Percentiles rank a stretch among this genome's conserved stretches.
phyloP scores from a whole-genome alignment of 116 monocot genomes.

The Iris pallida region DNA sequence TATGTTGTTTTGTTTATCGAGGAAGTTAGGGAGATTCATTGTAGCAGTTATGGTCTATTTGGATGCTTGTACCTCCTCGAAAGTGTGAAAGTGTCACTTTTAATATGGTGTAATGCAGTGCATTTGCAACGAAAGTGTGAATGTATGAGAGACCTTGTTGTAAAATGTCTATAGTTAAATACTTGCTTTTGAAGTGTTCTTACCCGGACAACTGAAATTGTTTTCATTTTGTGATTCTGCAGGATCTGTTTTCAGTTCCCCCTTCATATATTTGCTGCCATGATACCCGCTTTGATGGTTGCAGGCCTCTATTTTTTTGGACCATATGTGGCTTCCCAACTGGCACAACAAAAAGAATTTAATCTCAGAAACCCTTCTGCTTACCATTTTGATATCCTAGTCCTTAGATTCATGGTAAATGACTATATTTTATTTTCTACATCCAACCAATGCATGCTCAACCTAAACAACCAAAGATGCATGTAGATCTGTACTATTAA shows the following conservation, averaged over 20 bases:
- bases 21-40: too few species aligned
- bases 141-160: neutral
- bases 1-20: too few species aligned
- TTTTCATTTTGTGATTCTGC: slow-evolving; percentile 7
- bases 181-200: neutral
- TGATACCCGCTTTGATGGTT: slow-evolving; percentile 88
- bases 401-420: slow-evolving; percentile 83
- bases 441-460: neutral
- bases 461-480: neutral
- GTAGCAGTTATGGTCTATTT: too few species aligned
- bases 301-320: slow-evolving; percentile 98
- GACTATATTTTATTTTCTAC: neutral
- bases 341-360: slow-evolving; percentile 97
- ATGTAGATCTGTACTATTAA: slow-evolving; percentile 1
- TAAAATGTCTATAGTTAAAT: neutral
- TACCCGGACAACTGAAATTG: neutral
- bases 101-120: too few species aligned
- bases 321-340: slow-evolving; percentile 90
- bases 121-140: too few species aligned
- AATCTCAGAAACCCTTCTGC: slow-evolving; percentile 90
- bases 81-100: too few species aligned
- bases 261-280: slow-evolving; percentile 61
- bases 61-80: too few species aligned
- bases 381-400: slow-evolving; percentile 83
- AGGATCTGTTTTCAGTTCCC: slow-evolving; percentile 80